phyloP scores from a whole-genome alignment of 2,329 filamentous ascomycete genomes.

The Pseudocercospora ulei region DNA sequence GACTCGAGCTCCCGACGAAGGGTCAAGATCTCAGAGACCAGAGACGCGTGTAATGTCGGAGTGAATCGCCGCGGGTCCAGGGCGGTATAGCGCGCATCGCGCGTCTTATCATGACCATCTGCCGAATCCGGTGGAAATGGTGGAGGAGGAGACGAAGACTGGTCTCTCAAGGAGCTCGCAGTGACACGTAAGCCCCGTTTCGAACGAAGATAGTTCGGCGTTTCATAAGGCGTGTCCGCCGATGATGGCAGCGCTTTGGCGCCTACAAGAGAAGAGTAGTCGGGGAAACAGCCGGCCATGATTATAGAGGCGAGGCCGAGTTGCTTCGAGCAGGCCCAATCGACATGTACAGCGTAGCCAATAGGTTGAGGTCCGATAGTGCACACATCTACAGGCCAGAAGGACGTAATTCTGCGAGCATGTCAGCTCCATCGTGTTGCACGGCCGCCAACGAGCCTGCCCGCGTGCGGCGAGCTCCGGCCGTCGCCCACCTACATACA shows the following conservation, averaged over 20 bases:
- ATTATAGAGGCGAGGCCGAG: slow-evolving; percentile 2
- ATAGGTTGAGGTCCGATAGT: slow-evolving; percentile 26
- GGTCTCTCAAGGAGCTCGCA: slow-evolving; percentile 53
- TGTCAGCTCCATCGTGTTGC: slow-evolving; percentile 6
- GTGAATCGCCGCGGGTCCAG: slow-evolving; percentile 89
- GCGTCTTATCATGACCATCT: slow-evolving; percentile 32
- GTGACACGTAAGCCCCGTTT: slow-evolving; percentile 50
- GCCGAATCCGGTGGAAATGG: slow-evolving; percentile 43
- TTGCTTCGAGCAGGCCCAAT: background rate
- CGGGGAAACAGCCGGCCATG: slow-evolving; percentile 42
- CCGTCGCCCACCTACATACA: slow-evolving; percentile 10
- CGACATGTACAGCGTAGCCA: slow-evolving; percentile 18
- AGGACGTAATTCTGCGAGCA: slow-evolving; percentile 12
- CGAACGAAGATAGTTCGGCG: slow-evolving; percentile 46
- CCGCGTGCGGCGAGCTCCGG: background rate
- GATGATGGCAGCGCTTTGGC: slow-evolving; percentile 58
- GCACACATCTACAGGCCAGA: slow-evolving; percentile 18
- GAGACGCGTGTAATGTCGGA: slow-evolving; percentile 82
- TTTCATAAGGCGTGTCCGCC: slow-evolving; percentile 61
- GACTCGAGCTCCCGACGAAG: slow-evolving; percentile 83
- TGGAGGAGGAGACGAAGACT: slow-evolving; percentile 52
- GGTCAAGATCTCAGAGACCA: slow-evolving; percentile 87
- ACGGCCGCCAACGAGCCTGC: slow-evolving; percentile 9
- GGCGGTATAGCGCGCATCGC: slow-evolving; percentile 52
- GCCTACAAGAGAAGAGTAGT: slow-evolving; percentile 40